Base-by-base conservation (phyloP, 768 basidiomycete species). In the Auricularia auricula-judae region DNA sequence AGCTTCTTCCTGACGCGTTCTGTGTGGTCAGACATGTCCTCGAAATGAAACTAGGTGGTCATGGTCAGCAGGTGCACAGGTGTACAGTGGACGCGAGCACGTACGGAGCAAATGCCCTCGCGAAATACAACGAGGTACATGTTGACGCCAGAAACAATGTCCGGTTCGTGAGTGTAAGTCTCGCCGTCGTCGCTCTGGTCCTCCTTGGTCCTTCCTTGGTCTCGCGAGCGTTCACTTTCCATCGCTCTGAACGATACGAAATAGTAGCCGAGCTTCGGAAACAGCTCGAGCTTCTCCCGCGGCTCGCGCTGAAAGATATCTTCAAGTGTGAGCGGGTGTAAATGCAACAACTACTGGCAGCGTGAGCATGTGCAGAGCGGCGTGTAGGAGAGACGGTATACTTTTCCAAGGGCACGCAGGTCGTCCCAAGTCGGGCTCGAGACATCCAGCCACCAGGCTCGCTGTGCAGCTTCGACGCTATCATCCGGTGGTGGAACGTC, bases 251-350 rank as follows among this genome's bases (percentile, higher is more conserved):
- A 92, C 21, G 88, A 88, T 64, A 96, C 78, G 70, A 98, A 93
- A 72, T 95, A 93, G 75, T 98, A 98, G 1, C 93, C 95, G 14
- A 98, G 81, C 68, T 83, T 86, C 0, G 89, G 84, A 71, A 95
- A 96, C 21, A 86, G 76, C 71, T 97, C 94, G 18, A 96, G 75
- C 74, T 98, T 98, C 74, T 97, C 95, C 44, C 93, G 82, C 16
- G 91, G 88, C 66, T 98, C 94, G 75, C 90, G 87, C 66, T 92
- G 90, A 7, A 98, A 75, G 56, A 96, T 91, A 74, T 98, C 94
- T 74, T 98, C 95, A 12, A 97, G 79, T 0, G 94, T 96, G 58
- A 98, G 76, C 0, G 95, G 95, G 73, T 98, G 95, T 0, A 98
- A 81, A 66, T 91, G 90, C 33, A 96, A 77, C 18, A 91, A 76